Conservation (phyloP, 1,139 yeast species). For the Tardiomyces blankii region DNA sequence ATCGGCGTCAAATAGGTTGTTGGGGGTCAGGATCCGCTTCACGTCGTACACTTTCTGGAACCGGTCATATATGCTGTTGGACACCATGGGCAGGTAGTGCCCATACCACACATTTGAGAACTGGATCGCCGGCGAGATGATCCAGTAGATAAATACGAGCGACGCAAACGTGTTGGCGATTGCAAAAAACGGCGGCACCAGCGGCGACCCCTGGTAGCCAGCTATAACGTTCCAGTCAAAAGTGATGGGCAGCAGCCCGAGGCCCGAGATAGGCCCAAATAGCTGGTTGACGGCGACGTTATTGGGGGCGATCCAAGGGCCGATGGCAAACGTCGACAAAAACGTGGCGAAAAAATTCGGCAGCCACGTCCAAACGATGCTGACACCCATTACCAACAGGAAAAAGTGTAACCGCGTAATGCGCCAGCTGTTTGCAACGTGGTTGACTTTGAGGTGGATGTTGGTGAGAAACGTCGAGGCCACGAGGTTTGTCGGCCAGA, state of each 20-base stretch:
- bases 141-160: slow-evolving; percentile 34
- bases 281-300: slow-evolving; percentile 48
- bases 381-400: slow-evolving; percentile 26
- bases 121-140: slow-evolving; percentile 37
- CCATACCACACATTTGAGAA: slow-evolving; percentile 43
- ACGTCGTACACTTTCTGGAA: slow-evolving; percentile 36
- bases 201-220: slow-evolving; percentile 52
- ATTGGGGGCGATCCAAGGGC: slow-evolving; percentile 46
- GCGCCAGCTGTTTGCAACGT: slow-evolving; percentile 45
- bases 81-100: slow-evolving; percentile 39
- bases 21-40: slow-evolving; percentile 32
- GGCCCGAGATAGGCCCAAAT: slow-evolving; percentile 48
- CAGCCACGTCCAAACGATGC: slow-evolving; percentile 44
- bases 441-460: slow-evolving; percentile 51
- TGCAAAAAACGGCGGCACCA: slow-evolving; percentile 56
- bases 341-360: slow-evolving; percentile 45
- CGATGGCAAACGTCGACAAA: slow-evolving; percentile 40
- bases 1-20: slow-evolving; percentile 33
- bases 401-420: slow-evolving; percentile 41
- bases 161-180: slow-evolving; percentile 40
- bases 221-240: slow-evolving; percentile 48
- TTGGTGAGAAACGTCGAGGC: slow-evolving; percentile 43
- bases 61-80: slow-evolving; percentile 34
- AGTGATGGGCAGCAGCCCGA: slow-evolving; percentile 51
- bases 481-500: slow-evolving; percentile 50